phyloP scores from a whole-genome alignment of 2,329 filamentous ascomycete genomes.

The Magnaporthales sp. region DNA sequence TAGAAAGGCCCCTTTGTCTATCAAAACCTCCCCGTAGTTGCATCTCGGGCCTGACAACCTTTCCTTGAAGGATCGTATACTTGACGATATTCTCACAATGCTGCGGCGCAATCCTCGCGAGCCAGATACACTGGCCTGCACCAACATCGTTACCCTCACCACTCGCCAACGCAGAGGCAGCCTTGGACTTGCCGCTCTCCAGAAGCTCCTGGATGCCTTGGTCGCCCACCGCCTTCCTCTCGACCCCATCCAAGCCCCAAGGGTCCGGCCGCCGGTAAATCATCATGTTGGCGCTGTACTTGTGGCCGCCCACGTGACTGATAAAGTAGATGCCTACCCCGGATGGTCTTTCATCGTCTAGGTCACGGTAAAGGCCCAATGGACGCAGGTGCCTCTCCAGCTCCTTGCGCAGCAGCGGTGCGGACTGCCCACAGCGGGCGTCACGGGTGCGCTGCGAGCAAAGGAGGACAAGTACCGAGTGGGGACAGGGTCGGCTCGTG shows the following conservation, averaged over 20 bases:
- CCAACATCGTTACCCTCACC: slow-evolving; percentile 37
- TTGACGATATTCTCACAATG: slow-evolving; percentile 88
- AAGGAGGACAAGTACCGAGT: slow-evolving; percentile 80
- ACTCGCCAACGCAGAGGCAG: slow-evolving; percentile 18
- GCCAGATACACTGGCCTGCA: slow-evolving; percentile 86
- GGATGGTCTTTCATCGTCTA: slow-evolving; percentile 80
- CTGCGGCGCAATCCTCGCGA: slow-evolving; percentile 74
- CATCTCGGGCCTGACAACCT: slow-evolving; percentile 79
- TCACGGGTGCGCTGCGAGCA: slow-evolving; percentile 94
- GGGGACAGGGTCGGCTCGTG: slow-evolving; percentile 59
- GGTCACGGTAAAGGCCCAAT: slow-evolving; percentile 74
- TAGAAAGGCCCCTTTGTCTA: slow-evolving; percentile 67
- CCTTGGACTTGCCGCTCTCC: slow-evolving; percentile 17
- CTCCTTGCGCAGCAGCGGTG: slow-evolving; percentile 79
- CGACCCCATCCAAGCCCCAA: slow-evolving; percentile 42
- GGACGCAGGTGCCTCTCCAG: slow-evolving; percentile 82
- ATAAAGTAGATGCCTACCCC: slow-evolving; percentile 97
- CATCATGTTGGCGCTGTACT: slow-evolving; percentile 92
- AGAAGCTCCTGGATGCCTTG: slow-evolving; percentile 24
- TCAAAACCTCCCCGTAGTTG: slow-evolving; percentile 91
- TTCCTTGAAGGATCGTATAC: slow-evolving; percentile 86
- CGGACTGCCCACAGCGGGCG: slow-evolving; percentile 87
- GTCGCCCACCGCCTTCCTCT: slow-evolving; percentile 25
- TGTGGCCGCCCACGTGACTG: slow-evolving; percentile 91
- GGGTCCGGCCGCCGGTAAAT: slow-evolving; percentile 65